phyloP scores from a whole-genome alignment of 164 flowering plant genomes.

The Akebia trifoliata region DNA sequence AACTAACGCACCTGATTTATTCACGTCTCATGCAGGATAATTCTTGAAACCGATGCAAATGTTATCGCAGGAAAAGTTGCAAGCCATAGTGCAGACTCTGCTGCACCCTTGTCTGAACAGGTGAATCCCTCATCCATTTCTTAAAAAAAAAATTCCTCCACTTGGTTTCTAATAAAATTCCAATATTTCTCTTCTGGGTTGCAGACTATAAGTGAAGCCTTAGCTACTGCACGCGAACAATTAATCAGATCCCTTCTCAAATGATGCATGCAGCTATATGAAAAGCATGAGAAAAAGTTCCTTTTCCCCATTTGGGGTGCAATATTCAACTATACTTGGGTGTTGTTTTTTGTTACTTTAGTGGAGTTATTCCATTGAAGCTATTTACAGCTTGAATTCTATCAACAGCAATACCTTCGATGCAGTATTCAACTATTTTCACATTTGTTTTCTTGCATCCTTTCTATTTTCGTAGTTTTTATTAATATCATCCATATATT shows the following conservation, averaged over 20 bases:
- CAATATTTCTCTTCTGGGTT: constrained; percentile 1
- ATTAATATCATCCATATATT: too few species aligned
- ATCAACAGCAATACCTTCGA: too few species aligned
- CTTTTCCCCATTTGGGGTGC: neutral
- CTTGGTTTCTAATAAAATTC: neutral
- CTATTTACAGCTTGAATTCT: too few species aligned
- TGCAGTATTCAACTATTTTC: too few species aligned
- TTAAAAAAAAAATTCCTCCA: neutral
- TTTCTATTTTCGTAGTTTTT: too few species aligned
- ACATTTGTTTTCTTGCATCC: too few species aligned
- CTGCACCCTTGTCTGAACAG: constrained; percentile 61
- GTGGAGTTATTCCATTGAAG: too few species aligned
- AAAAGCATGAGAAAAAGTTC: neutral
- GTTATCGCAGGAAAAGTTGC: constrained; percentile 56
- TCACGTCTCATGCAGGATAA: constrained; percentile 25
- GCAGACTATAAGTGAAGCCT: constrained; percentile 71
- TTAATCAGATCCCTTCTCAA: constrained; percentile 58
- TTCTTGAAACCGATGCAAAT: constrained; percentile 38
- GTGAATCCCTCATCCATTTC: constrained; percentile 15
- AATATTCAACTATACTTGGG: too few species aligned
- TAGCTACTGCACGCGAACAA: constrained; percentile 67
- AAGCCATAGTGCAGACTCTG: constrained; percentile 42
- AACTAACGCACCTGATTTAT: neutral
- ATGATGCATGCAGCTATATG: constrained; percentile 17
- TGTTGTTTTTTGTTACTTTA: too few species aligned